Evolutionary conservation across 176 grass and related monocot species (phyloP).

Genomic region (Otatea glauca): DNA sequence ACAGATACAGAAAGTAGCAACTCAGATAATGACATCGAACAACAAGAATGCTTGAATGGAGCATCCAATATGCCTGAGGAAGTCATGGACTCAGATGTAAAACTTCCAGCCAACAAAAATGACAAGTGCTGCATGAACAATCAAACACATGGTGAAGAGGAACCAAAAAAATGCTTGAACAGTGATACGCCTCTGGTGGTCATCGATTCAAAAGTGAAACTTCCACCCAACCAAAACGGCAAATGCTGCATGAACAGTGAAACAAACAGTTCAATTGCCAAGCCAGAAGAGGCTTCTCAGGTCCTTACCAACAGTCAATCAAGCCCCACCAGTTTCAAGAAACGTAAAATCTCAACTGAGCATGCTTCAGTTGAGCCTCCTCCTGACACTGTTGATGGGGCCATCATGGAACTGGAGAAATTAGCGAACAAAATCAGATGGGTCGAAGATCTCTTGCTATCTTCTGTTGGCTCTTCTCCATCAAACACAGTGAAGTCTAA

Average conservation of each 20-base stretch:
- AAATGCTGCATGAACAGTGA: slow-evolving; percentile 1
- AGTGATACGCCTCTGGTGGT: neutral
- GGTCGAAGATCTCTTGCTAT: slow-evolving; percentile 1
- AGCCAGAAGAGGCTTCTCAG: neutral
- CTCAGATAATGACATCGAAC: slow-evolving; percentile 38
- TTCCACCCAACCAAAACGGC: neutral
- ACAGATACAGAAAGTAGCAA: slow-evolving; percentile 41
- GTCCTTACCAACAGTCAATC: slow-evolving; percentile 4
- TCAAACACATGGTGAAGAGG: slow-evolving; percentile 3
- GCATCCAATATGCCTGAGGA: neutral
- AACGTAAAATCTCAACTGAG: slow-evolving; percentile 32
- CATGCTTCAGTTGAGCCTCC: neutral
- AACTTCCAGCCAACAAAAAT: neutral
- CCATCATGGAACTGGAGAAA: slow-evolving; percentile 34
- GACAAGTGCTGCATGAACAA: neutral
- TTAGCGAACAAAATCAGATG: slow-evolving; percentile 39
- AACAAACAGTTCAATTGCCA: neutral
- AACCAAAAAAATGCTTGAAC: slow-evolving; percentile 11
- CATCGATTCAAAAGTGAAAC: slow-evolving; percentile 11
- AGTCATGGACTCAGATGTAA: neutral
- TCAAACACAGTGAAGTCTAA: neutral
- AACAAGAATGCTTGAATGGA: slow-evolving; percentile 28
- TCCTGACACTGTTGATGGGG: slow-evolving; percentile 27
- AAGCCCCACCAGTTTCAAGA: neutral
- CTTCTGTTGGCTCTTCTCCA: neutral